Base-by-base conservation (phyloP, 176 grass and related monocot genomes). In the Melocanna baccifera region DNA sequence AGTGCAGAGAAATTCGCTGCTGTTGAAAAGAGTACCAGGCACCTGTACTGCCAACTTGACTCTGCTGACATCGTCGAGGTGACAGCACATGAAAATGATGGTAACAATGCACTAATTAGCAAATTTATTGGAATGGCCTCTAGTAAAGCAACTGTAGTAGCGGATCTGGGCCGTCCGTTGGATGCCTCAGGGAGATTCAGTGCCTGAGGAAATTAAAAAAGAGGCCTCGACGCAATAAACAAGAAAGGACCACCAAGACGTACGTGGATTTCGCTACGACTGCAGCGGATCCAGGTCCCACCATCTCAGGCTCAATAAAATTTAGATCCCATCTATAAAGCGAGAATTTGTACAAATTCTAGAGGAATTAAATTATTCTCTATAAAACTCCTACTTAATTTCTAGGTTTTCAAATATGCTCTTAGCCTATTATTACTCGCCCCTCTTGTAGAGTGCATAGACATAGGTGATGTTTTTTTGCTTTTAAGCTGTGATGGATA, bases 401-500 rank as follows among this genome's bases (percentile, higher is more conserved):
- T 16, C 1, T 19, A 19, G 1, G 50, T 18, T 52, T 3, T 23
- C 55, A 4, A 56, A 56, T 2, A n/a, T 57, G 6, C 3, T 9
- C 2, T n/a, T 56, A 0, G 20, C 8, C 20, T 56, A n/a, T 57
- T 23, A 23, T 10, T 22, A 9, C 52, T 9, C 18, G 2, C 7
- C 52, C 20, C 20, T 22, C 19, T 58, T 77, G 50, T 77, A 77
- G 55, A 59, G 22, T 22, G 51, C 29, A 55, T 3, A 12, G 42
- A 45, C 8, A 34, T 34, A 34, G 4, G 3, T 34, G 3, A 34
- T 34, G 32, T 34, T 34, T 0, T 34, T 34, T 34, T 34, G 2
- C 4, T 3, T 34, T 34, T 34, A 0, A 34, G 3, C 32, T 34
- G 0, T 4, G 32, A 34, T 0, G 0, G 0, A 0, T 34, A 34